Evolutionary conservation across 768 basidiomycete genomes (phyloP), one percentile per base, ranked within the genome.

Genomic region (Boletus tylopilopsis): DNA sequence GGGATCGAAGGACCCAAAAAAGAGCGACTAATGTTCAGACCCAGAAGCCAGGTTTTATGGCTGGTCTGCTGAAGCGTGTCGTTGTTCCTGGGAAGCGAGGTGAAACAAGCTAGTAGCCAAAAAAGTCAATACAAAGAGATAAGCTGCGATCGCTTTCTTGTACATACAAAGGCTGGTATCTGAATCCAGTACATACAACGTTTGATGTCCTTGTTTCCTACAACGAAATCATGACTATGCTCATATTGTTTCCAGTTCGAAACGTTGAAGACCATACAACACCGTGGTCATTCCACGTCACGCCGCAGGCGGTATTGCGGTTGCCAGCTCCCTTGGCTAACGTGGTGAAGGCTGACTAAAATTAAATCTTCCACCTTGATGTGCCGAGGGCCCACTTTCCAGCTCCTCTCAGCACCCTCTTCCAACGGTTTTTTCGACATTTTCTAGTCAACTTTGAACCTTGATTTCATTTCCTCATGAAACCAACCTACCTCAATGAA

Each of bases 271-370:
- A 10, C 13, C 29, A 30, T 30, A 30, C 13, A 30, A 29, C 29
- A 29, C 11, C 29, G 11, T 29, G 10, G 18, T 58, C 45, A 35
- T 42, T 10, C 27, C 32, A 55, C 10, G 13, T 49, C 23, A 34
- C 32, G 36, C 22, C 47, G 42, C 29, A 87, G 72, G 63, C 82
- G 76, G 37, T 87, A 67, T 43, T 86, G 84, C 19, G 84, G 84
- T 57, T 87, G 86, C 86, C 86, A 89, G 56, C 80, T 82, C 25
- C 86, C 86, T 70, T 84, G 78, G 18, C 85, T 86, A 49, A 87
- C 86, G 58, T 88, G 87, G 70, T 87, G 83, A 45, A 87, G 78
- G 58, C 84, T 84, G 64, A 87, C 82, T 37, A 89, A 78, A 47
- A 84, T 68, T 49, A 88, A 67, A 61, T 88, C 80, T 45, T 84